Evolutionary conservation across 2,329 filamentous ascomycete species (phyloP).

Genomic region (Thelonectria discophora): DNA sequence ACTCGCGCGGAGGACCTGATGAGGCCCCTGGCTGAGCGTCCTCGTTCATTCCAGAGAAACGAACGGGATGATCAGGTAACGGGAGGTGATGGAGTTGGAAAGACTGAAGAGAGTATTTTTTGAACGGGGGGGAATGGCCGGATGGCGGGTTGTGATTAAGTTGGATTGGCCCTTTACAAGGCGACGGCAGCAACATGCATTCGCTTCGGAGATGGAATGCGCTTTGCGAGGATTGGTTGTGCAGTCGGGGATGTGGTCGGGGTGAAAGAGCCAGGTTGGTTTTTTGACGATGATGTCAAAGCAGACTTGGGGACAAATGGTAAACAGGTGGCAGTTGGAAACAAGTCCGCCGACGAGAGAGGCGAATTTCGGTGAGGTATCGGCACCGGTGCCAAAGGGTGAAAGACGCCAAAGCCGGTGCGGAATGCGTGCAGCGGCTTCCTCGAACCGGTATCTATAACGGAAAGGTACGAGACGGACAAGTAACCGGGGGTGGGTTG

Average conservation of each 20-base stretch:
- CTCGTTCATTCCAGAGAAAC: constrained; percentile 45
- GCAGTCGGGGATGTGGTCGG: constrained; percentile 9
- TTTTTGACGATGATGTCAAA: constrained; percentile 23
- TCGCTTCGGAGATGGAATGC: constrained; percentile 22
- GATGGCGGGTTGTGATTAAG: constrained; percentile 23
- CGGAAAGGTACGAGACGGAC: constrained; percentile 15
- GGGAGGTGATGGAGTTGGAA: constrained; percentile 13
- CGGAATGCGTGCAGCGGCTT: constrained; percentile 9
- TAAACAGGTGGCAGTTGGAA: constrained; percentile 29
- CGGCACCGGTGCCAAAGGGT: constrained; percentile 36
- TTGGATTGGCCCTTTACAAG: constrained; percentile 31
- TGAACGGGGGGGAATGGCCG: constrained; percentile 6
- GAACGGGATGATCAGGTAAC: constrained; percentile 17
- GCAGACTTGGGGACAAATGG: constrained; percentile 28
- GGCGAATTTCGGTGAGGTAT: constrained; percentile 38
- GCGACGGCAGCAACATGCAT: constrained; percentile 34
- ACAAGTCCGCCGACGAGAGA: constrained; percentile 33
- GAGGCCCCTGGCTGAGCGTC: constrained; percentile 38
- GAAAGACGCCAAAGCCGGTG: constrained; percentile 25
- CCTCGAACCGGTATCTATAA: constrained; percentile 12
- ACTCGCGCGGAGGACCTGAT: constrained; percentile 45
- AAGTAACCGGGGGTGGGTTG: constrained; percentile 18
- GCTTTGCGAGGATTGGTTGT: constrained; percentile 18
- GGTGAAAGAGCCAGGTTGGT: constrained; percentile 9
- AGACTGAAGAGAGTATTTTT: constrained; percentile 11